These are phyloP conservation scores for Argentina anserina DNA, from an alignment of 306 rosid species.

Conservation along the genomic window DNA sequence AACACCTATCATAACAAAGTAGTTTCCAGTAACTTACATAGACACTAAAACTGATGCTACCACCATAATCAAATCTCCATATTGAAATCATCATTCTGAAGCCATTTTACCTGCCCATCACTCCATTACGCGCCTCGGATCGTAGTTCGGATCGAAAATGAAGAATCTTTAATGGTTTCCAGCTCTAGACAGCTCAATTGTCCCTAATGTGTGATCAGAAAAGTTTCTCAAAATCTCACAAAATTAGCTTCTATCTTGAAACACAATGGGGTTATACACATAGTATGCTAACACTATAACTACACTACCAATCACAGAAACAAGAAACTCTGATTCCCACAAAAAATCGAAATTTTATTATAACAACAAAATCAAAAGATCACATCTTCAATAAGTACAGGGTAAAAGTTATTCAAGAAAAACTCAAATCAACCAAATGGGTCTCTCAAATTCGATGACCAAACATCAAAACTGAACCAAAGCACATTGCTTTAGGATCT, in stretches of 20 bases:
- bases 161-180: neutral
- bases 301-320: neutral
- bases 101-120: neutral
- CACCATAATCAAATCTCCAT: neutral
- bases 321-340: neutral
- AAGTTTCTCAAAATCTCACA: neutral
- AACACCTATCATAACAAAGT: slow-evolving; percentile 34
- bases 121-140: neutral
- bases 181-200: neutral
- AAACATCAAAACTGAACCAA: neutral
- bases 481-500: neutral
- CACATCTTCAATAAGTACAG: neutral
- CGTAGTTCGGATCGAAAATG: neutral
- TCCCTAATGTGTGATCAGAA: neutral
- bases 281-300: neutral
- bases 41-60: neutral
- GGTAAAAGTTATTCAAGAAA: neutral
- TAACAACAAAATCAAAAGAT: neutral
- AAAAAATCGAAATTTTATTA: neutral
- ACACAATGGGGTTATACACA: neutral
- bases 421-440: neutral
- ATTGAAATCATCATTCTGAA: neutral
- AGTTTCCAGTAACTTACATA: neutral
- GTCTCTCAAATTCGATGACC: neutral
- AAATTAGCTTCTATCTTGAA: neutral